A percentile compares a stretch with the other conserved stretches of the same genome.
phyloP scores from a whole-genome alignment of 2,329 filamentous ascomycete species.

The Trichophyton equinum region DNA sequence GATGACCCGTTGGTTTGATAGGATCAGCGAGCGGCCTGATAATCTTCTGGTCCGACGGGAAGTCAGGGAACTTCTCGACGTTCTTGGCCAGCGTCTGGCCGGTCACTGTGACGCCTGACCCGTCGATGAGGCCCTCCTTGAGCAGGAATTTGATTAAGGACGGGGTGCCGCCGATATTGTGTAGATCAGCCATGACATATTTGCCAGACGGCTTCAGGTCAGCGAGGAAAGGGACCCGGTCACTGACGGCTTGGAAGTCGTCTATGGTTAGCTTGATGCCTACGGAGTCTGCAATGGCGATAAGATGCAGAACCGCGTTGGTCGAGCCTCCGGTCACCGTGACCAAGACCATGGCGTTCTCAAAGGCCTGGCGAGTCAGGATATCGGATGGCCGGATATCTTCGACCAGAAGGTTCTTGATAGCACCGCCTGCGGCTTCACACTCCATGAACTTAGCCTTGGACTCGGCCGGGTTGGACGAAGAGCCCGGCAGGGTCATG shows the following conservation, averaged over 20 bases:
- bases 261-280: constrained; percentile 73
- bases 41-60: constrained; percentile 57
- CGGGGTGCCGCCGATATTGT: constrained; percentile 46
- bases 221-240: constrained; percentile 66
- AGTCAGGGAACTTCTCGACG: constrained; percentile 46
- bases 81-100: constrained; percentile 49
- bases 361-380: constrained; percentile 66
- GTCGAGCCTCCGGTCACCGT: constrained; percentile 76
- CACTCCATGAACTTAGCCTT: constrained; percentile 62
- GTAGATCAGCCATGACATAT: constrained; percentile 48
- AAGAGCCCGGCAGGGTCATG: constrained; percentile 71
- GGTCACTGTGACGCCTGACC: constrained; percentile 48
- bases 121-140: constrained; percentile 46
- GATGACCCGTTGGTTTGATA: constrained; percentile 58
- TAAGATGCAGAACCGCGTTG: constrained; percentile 73
- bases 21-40: constrained; percentile 56
- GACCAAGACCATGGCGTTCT: constrained; percentile 73
- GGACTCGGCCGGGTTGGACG: constrained; percentile 65
- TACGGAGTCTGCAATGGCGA: constrained; percentile 70
- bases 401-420: constrained; percentile 61
- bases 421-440: constrained; percentile 55
- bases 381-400: constrained; percentile 69
- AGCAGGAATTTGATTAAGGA: constrained; percentile 46
- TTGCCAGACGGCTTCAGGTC: constrained; percentile 68
- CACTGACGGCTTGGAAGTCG: constrained; percentile 72